Base-by-base conservation (phyloP, 2,329 filamentous ascomycete species). In the Xylariaceae sp. region DNA sequence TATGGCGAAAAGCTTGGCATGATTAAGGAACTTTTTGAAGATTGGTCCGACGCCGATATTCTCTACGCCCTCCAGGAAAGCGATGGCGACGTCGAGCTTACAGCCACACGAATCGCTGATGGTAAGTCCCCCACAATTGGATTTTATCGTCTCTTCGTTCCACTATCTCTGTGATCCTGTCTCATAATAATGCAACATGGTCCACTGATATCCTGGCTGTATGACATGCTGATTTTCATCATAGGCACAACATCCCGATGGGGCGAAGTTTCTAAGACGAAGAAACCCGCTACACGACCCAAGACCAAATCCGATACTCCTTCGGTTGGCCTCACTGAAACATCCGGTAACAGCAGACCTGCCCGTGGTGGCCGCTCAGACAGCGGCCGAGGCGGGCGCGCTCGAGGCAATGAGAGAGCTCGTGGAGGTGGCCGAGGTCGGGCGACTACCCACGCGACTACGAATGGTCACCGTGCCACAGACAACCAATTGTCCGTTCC, bases 31-130 rank as follows among this genome's bases (percentile, higher is more conserved):
- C 87, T 97, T 78, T 97, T 96, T 78, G 86, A 91, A 55, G 88
- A 92, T 74, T 97, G 93, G 94, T 93, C 92, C 65, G 91, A 96
- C 69, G 91, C 92, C 73, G 93, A 97, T 73, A 85, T 97, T 60
- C 85, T 97, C 61, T 94, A 94, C 72, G 92, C 92, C 58, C 81
- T 99, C 55, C 86, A 96, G 74, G 94, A 99, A 79, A 88, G 87
- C 51, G 83, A 90, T 66, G 90, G 89, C 66, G 89, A 94, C 74
- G 80, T 91, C 67, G 83, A 88, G 64, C 76, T 83, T 65, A 85
- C 89, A 62, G 88, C 90, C 70, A 86, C 88, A 67, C 86, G 86
- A 73, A 93, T 94, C 73, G 85, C 87, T 66, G 87, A 92, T 74
- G 89, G 89, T 92, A 79, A 57, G 72, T 72, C 45, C 37, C 27